These are phyloP conservation scores for Actinomortierella wolfii DNA, from an alignment of 371 early-diverging fungal genomes.

Conservation along the genomic window DNA sequence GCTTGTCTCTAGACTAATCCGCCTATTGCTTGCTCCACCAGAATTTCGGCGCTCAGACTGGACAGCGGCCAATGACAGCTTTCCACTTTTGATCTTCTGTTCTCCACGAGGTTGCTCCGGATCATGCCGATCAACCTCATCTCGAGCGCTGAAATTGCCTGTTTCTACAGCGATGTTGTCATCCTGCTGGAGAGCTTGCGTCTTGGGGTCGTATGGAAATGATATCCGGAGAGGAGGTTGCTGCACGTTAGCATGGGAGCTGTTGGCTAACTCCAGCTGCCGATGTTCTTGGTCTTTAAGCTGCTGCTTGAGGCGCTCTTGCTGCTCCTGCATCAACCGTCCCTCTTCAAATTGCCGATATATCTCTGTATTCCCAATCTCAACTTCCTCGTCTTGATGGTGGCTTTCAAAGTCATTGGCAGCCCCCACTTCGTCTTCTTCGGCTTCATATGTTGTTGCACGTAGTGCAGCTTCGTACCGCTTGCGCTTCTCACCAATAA, in stretches of 20 bases:
- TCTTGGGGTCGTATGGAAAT: conserved; percentile 20
- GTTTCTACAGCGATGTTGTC: not conserved
- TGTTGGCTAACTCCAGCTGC: conserved; percentile 30
- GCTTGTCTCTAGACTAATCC: too few species aligned
- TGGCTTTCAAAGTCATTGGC: not conserved
- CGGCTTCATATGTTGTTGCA: too few species aligned
- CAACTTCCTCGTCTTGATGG: not conserved
- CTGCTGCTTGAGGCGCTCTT: conserved; percentile 18
- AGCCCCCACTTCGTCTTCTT: not conserved
- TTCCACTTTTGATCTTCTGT: not conserved
- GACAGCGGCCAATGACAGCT: too few species aligned
- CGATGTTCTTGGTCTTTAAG: conserved; percentile 17
- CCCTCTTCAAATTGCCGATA: conserved; percentile 26
- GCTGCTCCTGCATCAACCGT: conserved; percentile 25
- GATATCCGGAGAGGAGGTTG: conserved; percentile 31
- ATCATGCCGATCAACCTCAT: not conserved
- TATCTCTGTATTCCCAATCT: conserved; percentile 2
- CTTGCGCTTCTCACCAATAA: conserved; percentile 40
- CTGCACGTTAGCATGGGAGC: conserved; percentile 17
- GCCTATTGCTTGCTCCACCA: not conserved
- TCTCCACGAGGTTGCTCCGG: not conserved
- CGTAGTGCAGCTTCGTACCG: conserved; percentile 8
- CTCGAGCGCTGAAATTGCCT: not conserved
- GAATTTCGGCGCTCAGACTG: not conserved
- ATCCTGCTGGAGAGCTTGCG: conserved; percentile 5